Percentiles rank a stretch among this genome's conserved stretches.
Evolutionary conservation across 768 basidiomycete genomes (phyloP).

Genomic region (Russula emetica): DNA sequence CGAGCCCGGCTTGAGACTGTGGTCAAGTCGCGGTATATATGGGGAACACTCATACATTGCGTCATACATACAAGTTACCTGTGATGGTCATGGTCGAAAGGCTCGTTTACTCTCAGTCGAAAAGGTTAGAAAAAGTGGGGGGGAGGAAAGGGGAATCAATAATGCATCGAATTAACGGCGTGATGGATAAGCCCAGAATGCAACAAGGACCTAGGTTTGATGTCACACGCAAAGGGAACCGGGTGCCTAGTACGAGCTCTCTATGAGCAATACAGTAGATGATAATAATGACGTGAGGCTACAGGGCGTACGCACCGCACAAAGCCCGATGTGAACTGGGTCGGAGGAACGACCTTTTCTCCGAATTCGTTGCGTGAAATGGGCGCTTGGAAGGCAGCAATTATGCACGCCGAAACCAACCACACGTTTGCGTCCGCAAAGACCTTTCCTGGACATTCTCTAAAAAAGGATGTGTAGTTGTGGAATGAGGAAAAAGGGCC

Average conservation of each 20-base stretch:
- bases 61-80: constrained; percentile 1
- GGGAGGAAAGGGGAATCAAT: background rate
- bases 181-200: constrained; percentile 16
- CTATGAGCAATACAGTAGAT: background rate
- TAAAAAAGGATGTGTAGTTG: background rate
- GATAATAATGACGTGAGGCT: background rate
- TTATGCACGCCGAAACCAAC: constrained; percentile 23
- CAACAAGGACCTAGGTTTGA: constrained; percentile 28
- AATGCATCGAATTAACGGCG: background rate
- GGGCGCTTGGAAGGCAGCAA: constrained; percentile 23
- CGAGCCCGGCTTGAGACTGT: too few species aligned
- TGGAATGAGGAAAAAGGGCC: background rate
- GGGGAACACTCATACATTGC: background rate
- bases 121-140: background rate
- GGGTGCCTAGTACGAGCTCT: constrained; percentile 25
- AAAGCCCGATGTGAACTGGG: constrained; percentile 25
- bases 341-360: constrained; percentile 19
- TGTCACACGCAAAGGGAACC: constrained; percentile 28
- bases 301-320: constrained; percentile 19
- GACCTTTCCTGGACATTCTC: constrained; percentile 26
- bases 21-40: background rate
- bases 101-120: background rate
- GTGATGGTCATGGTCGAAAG: background rate
- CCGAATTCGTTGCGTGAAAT: constrained; percentile 20
- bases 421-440: constrained; percentile 29